Evolutionary conservation across 1,284 basidiomycete species (phyloP).

Genomic region (Puccinia sorghi): DNA sequence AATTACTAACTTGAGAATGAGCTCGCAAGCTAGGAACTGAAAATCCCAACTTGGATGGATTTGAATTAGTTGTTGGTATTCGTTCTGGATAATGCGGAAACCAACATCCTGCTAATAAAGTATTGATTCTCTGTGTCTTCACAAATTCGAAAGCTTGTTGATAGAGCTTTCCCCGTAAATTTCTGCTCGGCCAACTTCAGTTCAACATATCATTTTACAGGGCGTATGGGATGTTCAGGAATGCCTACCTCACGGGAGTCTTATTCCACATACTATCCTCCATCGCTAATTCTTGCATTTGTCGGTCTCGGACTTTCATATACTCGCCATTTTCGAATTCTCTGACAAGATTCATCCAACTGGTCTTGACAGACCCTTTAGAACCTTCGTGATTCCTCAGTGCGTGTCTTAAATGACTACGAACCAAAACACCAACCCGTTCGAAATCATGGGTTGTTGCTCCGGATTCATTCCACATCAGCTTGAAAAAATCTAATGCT

Average conservation of each 20-base stretch:
- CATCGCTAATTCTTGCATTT: constrained; percentile 88
- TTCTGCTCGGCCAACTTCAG: constrained; percentile 62
- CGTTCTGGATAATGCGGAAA: constrained; percentile 73
- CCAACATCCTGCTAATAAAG: constrained; percentile 85
- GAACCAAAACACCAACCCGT: constrained; percentile 76
- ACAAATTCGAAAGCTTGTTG: constrained; percentile 92
- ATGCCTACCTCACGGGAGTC: constrained; percentile 72
- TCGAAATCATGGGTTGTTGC: constrained; percentile 76
- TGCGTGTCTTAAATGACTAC: constrained; percentile 67
- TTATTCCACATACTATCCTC: constrained; percentile 87
- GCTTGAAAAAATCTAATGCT: constrained; percentile 81
- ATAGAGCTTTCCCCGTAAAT: constrained; percentile 79
- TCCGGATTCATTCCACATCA: constrained; percentile 93
- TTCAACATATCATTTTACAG: neutral
- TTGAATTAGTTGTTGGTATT: constrained; percentile 62
- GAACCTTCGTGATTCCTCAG: constrained; percentile 41
- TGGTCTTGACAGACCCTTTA: constrained; percentile 10
- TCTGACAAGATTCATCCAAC: constrained; percentile 79
- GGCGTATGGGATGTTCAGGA: constrained; percentile 2
- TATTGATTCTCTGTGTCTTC: constrained; percentile 82
- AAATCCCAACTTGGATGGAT: constrained; percentile 61
- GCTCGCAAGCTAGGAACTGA: constrained; percentile 7
- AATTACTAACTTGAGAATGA: constrained; percentile 20
- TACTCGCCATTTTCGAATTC: constrained; percentile 86
- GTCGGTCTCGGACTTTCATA: constrained; percentile 79